These are phyloP conservation scores for Heterobasidion irregulare DNA, from an alignment of 1,284 basidiomycete genomes.

Conservation along the genomic window DNA sequence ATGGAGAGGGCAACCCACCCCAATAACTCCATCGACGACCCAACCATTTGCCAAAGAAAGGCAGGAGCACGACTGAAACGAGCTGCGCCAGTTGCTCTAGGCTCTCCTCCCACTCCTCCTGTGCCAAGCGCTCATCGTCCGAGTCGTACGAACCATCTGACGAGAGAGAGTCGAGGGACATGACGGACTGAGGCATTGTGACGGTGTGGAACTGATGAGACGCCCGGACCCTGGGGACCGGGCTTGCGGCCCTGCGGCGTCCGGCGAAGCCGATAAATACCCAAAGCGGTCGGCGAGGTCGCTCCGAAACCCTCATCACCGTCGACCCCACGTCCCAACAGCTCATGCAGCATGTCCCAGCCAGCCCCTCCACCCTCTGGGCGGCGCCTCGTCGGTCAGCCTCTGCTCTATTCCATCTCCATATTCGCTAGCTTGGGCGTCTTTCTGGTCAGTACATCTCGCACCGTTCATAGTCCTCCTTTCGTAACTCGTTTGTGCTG, in stretches of 20 bases:
- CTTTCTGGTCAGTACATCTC: conserved; percentile 56
- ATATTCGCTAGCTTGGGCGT: conserved; percentile 85
- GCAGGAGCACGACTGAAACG: conserved; percentile 72
- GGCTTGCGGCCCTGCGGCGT: too few relatives aligned
- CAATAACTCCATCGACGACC: conserved; percentile 82
- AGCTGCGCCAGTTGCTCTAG: conserved; percentile 78
- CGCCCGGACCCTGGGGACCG: too few relatives aligned
- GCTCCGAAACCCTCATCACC: neutral
- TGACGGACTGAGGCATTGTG: conserved; percentile 34
- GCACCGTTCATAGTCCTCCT: conserved; percentile 6
- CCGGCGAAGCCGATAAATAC: neutral
- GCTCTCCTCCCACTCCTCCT: conserved; percentile 91
- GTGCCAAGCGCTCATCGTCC: conserved; percentile 70
- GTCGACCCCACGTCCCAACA: neutral
- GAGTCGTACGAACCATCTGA: conserved; percentile 50
- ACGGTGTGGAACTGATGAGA: neutral
- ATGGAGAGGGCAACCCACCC: conserved; percentile 42
- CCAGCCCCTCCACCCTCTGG: conserved; percentile 20
- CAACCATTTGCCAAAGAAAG: conserved; percentile 83
- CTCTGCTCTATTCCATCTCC: conserved; percentile 76
- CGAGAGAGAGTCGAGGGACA: conserved; percentile 32
- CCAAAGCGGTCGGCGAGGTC: neutral
- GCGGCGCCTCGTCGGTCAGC: conserved; percentile 68
- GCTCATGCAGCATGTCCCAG: conserved; percentile 21
- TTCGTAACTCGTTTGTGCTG: neutral